Percentiles rank a stretch among this genome's conserved stretches.
These are phyloP conservation scores for Citropsis articulata DNA, from an alignment of 345 rosid species.

Conservation along the genomic window DNA sequence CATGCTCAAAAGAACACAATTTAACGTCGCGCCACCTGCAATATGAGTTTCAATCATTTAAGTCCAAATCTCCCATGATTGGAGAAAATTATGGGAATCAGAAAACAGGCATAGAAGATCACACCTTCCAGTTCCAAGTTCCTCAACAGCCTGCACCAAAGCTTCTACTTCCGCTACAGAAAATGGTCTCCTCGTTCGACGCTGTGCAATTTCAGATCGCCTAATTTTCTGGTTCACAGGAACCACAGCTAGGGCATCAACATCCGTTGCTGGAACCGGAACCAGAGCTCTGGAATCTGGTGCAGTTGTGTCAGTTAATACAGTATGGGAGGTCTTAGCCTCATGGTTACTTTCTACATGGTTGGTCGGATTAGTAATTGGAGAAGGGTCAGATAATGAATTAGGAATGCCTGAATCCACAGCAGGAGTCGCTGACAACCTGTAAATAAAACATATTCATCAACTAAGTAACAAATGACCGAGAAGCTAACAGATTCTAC, in stretches of 20 bases:
- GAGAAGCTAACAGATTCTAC: background rate
- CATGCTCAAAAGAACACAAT: slow-evolving; percentile 64
- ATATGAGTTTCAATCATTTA: slow-evolving; percentile 3
- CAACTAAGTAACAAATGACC: slow-evolving; percentile 16
- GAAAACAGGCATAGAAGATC: background rate
- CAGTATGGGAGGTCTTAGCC: slow-evolving; percentile 32
- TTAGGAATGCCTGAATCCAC: slow-evolving; percentile 39
- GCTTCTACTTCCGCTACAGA: slow-evolving; percentile 97
- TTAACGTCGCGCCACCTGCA: slow-evolving; percentile 93
- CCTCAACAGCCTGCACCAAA: slow-evolving; percentile 84
- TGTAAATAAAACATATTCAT: slow-evolving; percentile 31
- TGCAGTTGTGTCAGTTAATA: slow-evolving; percentile 40
- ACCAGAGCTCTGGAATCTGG: slow-evolving; percentile 72
- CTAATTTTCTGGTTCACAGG: slow-evolving; percentile 62
- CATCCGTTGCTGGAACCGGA: slow-evolving; percentile 47
- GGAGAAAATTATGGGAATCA: background rate
- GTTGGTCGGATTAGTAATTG: slow-evolving; percentile 27
- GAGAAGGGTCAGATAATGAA: slow-evolving; percentile 34
- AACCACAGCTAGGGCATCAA: slow-evolving; percentile 60
- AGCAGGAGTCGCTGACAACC: slow-evolving; percentile 39
- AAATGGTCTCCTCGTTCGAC: slow-evolving; percentile 96
- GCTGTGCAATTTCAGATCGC: slow-evolving; percentile 76
- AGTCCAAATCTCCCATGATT: background rate
- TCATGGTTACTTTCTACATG: slow-evolving; percentile 43
- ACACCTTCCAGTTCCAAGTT: slow-evolving; percentile 95